Evolutionary conservation across 2,329 filamentous ascomycete species (phyloP).

Genomic region (Beauveria caledonica): DNA sequence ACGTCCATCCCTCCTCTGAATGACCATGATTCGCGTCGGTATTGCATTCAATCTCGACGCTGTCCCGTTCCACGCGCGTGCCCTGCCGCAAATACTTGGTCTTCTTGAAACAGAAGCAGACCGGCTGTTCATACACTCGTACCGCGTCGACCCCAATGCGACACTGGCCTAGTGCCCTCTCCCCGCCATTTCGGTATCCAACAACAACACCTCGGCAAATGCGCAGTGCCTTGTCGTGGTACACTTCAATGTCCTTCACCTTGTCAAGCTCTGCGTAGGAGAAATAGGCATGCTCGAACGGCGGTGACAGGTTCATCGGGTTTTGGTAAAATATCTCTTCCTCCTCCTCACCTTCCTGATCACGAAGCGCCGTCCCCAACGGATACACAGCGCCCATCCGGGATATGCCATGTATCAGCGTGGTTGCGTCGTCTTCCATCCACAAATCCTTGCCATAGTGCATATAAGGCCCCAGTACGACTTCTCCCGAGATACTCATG

Average conservation of each 20-base stretch:
- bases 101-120: not conserved
- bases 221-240: conserved; percentile 2
- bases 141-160: conserved; percentile 1
- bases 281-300: conserved; percentile 6
- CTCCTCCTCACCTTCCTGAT: not conserved
- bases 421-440: conserved; percentile 5
- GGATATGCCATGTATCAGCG: conserved; percentile 7
- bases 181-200: not conserved
- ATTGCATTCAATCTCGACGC: not conserved
- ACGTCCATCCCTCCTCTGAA: not conserved
- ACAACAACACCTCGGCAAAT: conserved; percentile 4
- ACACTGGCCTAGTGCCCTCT: conserved; percentile 7
- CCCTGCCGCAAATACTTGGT: conserved; percentile 2
- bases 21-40: not conserved
- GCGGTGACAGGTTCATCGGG: conserved; percentile 1
- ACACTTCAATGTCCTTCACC: not conserved
- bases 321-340: not conserved
- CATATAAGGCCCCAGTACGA: not conserved
- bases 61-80: not conserved
- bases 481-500: not conserved
- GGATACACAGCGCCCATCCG: conserved; percentile 2
- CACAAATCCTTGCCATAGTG: not conserved
- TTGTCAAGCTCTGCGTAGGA: not conserved
- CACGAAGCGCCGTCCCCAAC: not conserved
- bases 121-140: not conserved